Evolutionary conservation across 352 stramenopile genomes (phyloP).

Genomic region (Phytophthora lateralis): DNA sequence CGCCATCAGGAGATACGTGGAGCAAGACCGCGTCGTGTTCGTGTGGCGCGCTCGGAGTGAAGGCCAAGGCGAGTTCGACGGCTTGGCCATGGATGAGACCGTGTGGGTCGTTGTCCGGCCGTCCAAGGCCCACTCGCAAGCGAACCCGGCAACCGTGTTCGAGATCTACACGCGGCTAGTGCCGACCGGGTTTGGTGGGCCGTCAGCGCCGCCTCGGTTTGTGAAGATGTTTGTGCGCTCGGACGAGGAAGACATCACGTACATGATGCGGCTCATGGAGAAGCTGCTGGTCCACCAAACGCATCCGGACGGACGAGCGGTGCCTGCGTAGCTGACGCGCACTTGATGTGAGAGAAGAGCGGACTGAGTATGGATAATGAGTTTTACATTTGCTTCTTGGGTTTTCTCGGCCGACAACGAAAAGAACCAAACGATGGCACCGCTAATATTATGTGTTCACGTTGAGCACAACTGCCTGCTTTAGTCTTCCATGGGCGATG

Average conservation of each 20-base stretch:
- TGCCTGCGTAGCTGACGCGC: slow-evolving; percentile 8
- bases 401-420: neutral
- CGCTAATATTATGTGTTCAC: slow-evolving; percentile 13
- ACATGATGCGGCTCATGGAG: slow-evolving; percentile 31
- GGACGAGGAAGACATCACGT: slow-evolving; percentile 35
- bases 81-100: slow-evolving; percentile 57
- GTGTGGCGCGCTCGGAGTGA: slow-evolving; percentile 55
- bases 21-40: slow-evolving; percentile 51
- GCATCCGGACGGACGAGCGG: slow-evolving; percentile 7
- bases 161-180: slow-evolving; percentile 34
- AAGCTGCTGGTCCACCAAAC: slow-evolving; percentile 26
- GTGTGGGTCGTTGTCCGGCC: slow-evolving; percentile 46
- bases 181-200: slow-evolving; percentile 25
- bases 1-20: slow-evolving; percentile 51
- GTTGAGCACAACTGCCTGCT: neutral
- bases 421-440: neutral
- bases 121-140: slow-evolving; percentile 12
- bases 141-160: slow-evolving; percentile 24
- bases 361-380: slow-evolving; percentile 8
- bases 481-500: slow-evolving; percentile 31
- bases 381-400: neutral
- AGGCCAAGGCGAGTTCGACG: slow-evolving; percentile 41
- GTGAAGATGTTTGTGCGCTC: slow-evolving; percentile 32
- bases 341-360: neutral
- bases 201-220: slow-evolving; percentile 23